Evolutionary conservation across 257 asterid genomes (phyloP).

Genomic region (Vinca minor): DNA sequence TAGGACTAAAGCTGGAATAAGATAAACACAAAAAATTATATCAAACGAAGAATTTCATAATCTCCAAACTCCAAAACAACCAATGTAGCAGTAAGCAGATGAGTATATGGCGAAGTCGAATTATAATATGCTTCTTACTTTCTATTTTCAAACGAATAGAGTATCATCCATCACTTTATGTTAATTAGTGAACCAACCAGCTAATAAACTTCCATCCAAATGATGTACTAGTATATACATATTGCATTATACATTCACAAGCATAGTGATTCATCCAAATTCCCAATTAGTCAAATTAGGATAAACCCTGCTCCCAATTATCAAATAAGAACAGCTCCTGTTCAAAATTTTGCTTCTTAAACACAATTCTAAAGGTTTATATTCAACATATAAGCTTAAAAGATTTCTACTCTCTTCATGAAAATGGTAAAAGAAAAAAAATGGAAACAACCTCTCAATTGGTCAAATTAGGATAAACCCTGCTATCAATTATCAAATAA

Average conservation of each 20-base stretch:
- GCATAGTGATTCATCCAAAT: neutral
- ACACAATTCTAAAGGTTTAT: neutral
- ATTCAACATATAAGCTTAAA: neutral
- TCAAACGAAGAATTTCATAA: too few species aligned
- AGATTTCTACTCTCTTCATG: too few species aligned
- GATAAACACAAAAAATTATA: neutral
- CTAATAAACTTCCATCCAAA: neutral
- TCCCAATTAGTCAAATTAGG: too few species aligned
- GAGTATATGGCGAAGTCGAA: too few species aligned
- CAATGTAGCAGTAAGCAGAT: neutral
- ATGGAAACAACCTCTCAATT: too few species aligned
- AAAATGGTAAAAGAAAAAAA: conserved; percentile 3
- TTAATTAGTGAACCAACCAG: neutral
- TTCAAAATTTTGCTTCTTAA: neutral
- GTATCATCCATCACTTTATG: neutral
- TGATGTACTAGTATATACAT: neutral
- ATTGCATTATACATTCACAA: neutral
- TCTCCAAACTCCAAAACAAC: neutral
- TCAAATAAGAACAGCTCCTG: neutral
- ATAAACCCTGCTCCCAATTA: neutral
- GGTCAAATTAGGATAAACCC: neutral
- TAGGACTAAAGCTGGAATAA: neutral
- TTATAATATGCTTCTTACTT: neutral
- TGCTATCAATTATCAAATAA: neutral
- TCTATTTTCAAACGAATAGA: neutral